phyloP scores from a whole-genome alignment of 805 yeast species.

The Grigorovia humatica region DNA sequence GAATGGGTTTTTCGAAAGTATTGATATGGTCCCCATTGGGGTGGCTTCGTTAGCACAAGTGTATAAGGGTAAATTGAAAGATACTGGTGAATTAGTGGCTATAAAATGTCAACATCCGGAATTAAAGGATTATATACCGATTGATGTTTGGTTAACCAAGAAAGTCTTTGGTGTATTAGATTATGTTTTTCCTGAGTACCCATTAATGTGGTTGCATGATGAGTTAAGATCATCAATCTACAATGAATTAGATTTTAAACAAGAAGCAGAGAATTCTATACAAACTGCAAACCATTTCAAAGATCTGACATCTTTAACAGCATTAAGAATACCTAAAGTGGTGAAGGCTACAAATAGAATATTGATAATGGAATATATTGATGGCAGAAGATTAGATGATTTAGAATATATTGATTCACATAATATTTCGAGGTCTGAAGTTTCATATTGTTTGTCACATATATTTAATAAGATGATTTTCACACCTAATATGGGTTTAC shows the following conservation, averaged over 20 bases:
- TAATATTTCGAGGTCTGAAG: slow-evolving; percentile 63
- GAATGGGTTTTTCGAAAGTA: slow-evolving; percentile 54
- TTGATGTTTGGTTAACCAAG: slow-evolving; percentile 72
- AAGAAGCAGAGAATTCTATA: slow-evolving; percentile 75
- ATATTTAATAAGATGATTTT: slow-evolving; percentile 92
- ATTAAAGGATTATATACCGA: slow-evolving; percentile 75
- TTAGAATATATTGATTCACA: slow-evolving; percentile 50
- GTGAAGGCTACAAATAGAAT: slow-evolving; percentile 57
- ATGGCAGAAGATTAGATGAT: slow-evolving; percentile 79
- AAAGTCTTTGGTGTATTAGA: slow-evolving; percentile 66
- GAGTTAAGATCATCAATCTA: slow-evolving; percentile 79
- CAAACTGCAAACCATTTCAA: slow-evolving; percentile 59
- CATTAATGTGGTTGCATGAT: slow-evolving; percentile 90
- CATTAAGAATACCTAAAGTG: slow-evolving; percentile 69
- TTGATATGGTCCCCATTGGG: slow-evolving; percentile 73
- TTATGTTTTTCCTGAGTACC: slow-evolving; percentile 84
- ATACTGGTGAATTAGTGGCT: slow-evolving; percentile 66
- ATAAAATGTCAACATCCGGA: slow-evolving; percentile 93
- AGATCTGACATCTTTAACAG: slow-evolving; percentile 48
- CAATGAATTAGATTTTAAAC: slow-evolving; percentile 81
- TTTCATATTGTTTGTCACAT: slow-evolving; percentile 77
- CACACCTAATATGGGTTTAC: slow-evolving; percentile 82
- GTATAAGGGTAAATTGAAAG: slow-evolving; percentile 58
- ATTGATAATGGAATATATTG: slow-evolving; percentile 76
- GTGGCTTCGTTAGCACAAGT: slow-evolving; percentile 97